phyloP scores from a whole-genome alignment of 1,139 yeast species.

The Groenewaldozyma auringiensis region DNA sequence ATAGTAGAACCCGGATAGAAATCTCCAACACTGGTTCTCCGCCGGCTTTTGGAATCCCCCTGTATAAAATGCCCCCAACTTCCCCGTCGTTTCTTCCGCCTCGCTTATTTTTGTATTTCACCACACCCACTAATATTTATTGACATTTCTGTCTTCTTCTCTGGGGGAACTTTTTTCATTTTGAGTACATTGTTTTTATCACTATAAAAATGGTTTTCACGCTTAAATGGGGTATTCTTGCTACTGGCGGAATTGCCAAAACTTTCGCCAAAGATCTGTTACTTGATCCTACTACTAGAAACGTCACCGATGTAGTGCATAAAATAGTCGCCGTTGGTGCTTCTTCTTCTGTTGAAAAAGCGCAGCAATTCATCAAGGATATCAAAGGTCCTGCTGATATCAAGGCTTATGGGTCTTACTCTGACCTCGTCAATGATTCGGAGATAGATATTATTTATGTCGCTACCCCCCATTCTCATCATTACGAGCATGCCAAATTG shows the following conservation, averaged over 20 bases:
- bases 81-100: no score
- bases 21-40: no score
- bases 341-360: conserved; percentile 23
- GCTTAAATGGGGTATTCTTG: conserved; percentile 23
- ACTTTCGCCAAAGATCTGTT: conserved; percentile 26
- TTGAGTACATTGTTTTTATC: no score
- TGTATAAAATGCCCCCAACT: no score
- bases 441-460: conserved; percentile 48
- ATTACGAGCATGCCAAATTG: conserved; percentile 42
- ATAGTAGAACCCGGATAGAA: no score
- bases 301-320: conserved; percentile 27
- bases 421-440: conserved; percentile 37
- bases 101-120: no score
- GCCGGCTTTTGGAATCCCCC: no score
- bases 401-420: conserved; percentile 30
- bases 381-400: conserved; percentile 13
- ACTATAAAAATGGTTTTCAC: conserved; percentile 20
- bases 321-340: conserved; percentile 30
- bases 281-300: conserved; percentile 24
- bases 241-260: conserved; percentile 28
- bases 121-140: no score
- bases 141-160: no score
- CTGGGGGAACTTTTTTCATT: no score
- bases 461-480: conserved; percentile 53
- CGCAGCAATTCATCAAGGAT: conserved; percentile 22